A percentile compares a stretch with the other conserved stretches of the same genome.
These are phyloP conservation scores for Blastomyces parvus DNA, from an alignment of 2,329 filamentous ascomycete genomes.

Conservation along the genomic window DNA sequence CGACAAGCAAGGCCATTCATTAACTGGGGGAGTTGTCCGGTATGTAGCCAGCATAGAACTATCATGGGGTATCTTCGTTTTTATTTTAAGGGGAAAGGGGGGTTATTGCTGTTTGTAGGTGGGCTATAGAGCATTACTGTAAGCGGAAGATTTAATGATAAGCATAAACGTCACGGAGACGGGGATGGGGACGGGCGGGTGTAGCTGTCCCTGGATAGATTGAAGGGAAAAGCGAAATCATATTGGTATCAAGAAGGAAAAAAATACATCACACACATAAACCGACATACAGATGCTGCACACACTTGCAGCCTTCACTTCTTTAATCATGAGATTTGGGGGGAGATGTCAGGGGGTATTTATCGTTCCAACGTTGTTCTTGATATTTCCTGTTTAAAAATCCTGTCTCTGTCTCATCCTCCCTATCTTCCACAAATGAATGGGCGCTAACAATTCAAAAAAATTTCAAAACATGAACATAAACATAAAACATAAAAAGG, in stretches of 20 bases:
- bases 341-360: not conserved
- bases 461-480: not conserved
- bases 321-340: not conserved
- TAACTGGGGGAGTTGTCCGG: too few species aligned
- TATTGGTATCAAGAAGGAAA: not conserved
- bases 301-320: not conserved
- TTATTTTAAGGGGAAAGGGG: not conserved
- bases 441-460: not conserved
- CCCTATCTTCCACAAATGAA: not conserved
- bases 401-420: not conserved
- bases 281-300: not conserved
- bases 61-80: too few species aligned
- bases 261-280: not conserved
- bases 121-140: not conserved
- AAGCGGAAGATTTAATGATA: too few species aligned
- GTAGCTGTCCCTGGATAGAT: not conserved
- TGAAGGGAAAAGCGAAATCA: not conserved
- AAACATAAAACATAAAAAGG: not conserved
- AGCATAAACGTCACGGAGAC: not conserved
- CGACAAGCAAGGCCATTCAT: too few species aligned
- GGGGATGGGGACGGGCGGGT: not conserved
- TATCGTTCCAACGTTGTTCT: not conserved
- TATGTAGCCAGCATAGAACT: too few species aligned
- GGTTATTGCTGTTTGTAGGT: too few species aligned
- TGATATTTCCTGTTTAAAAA: not conserved